A percentile compares a stretch with the other conserved stretches of the same genome.
Conservation (phyloP, 768 basidiomycete species). For the Macrolepiota fuliginosa region DNA sequence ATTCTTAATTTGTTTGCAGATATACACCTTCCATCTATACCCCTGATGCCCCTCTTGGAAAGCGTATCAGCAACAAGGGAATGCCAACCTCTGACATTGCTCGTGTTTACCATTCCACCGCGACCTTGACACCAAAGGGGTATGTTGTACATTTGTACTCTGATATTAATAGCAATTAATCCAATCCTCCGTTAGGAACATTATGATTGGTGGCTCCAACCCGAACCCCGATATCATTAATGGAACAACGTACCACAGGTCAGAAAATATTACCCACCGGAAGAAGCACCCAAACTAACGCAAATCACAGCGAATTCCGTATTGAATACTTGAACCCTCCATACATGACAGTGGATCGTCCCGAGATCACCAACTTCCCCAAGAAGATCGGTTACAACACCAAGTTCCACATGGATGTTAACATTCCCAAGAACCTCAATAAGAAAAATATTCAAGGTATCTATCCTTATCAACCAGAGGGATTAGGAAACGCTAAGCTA, state of each 20-base stretch:
- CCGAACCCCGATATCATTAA: conserved; percentile 34
- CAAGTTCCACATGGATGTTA: conserved; percentile 30
- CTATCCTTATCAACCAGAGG: not conserved
- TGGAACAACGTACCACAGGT: conserved; percentile 26
- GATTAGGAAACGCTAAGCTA: not conserved
- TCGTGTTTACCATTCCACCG: conserved; percentile 62
- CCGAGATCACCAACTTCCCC: conserved; percentile 31
- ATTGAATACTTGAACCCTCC: conserved; percentile 41
- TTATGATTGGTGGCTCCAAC: conserved; percentile 41
- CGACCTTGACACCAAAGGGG: conserved; percentile 56
- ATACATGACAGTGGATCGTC: conserved; percentile 35
- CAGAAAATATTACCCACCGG: not conserved
- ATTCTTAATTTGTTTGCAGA: conserved; percentile 4
- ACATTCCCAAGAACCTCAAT: conserved; percentile 27
- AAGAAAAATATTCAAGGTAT: conserved; percentile 30
- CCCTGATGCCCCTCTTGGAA: conserved; percentile 39
- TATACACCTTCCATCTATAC: conserved; percentile 49
- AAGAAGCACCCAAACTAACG: not conserved
- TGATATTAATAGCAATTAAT: not conserved
- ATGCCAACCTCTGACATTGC: conserved; percentile 42
- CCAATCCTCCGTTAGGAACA: conserved; percentile 19
- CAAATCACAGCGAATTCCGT: conserved; percentile 32
- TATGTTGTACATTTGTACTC: conserved; percentile 21
- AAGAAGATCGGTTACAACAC: conserved; percentile 34
- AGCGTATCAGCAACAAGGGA: conserved; percentile 44